phyloP scores from a whole-genome alignment of 1,284 basidiomycete species.

The Taiwanofungus camphoratus region DNA sequence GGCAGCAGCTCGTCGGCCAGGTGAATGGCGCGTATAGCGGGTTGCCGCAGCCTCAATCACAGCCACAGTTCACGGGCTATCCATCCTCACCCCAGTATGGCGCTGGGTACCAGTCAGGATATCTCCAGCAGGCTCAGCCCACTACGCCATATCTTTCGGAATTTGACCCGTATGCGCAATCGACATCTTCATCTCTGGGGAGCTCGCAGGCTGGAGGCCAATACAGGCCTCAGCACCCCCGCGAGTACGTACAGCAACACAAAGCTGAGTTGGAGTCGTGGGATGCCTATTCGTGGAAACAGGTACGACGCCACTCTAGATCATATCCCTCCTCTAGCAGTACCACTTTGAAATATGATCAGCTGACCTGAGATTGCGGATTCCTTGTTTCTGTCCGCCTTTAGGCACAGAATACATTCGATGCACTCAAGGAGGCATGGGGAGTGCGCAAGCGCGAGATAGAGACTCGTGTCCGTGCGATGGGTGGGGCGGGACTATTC shows the following conservation, averaged over 20 bases:
- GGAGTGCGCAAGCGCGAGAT: constrained; percentile 26
- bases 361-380: too few species aligned
- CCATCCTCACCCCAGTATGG: constrained; percentile 17
- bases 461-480: constrained; percentile 25
- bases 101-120: constrained; percentile 21
- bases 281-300: constrained; percentile 35
- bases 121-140: constrained; percentile 23
- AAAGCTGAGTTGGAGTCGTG: constrained; percentile 34
- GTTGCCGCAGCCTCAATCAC: constrained; percentile 13
- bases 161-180: constrained; percentile 30
- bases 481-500: constrained; percentile 29
- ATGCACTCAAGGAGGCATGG: constrained; percentile 31
- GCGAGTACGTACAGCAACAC: constrained; percentile 31
- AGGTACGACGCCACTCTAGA: constrained; percentile 15
- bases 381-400: not conserved
- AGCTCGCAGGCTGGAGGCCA: constrained; percentile 4
- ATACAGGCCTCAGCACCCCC: constrained; percentile 27
- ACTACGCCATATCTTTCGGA: constrained; percentile 26
- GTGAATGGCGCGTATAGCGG: constrained; percentile 18
- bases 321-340: not conserved
- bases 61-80: constrained; percentile 24
- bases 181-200: constrained; percentile 1
- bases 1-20: constrained; percentile 30
- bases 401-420: constrained; percentile 30
- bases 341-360: too few species aligned